These are phyloP conservation scores for Gastrodia elata DNA, from an alignment of 106 monocot species.

Conservation along the genomic window DNA sequence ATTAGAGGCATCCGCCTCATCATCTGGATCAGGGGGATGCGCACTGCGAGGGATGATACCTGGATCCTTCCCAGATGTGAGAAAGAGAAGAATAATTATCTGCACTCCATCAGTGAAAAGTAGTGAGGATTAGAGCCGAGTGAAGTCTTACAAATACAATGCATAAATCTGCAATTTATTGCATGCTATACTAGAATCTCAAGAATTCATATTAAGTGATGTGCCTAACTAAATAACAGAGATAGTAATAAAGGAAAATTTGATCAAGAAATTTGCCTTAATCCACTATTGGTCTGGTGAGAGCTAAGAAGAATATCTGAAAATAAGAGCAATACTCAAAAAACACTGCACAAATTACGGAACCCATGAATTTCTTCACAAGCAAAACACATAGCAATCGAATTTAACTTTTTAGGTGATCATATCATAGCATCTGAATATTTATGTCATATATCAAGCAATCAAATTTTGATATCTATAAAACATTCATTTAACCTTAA, in stretches of 20 bases:
- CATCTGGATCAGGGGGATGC: conserved; percentile 54
- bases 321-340: too few species aligned
- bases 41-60: conserved; percentile 64
- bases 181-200: neutral
- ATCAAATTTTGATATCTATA: too few species aligned
- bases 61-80: conserved; percentile 68
- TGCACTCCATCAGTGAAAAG: conserved; percentile 13
- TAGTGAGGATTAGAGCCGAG: neutral
- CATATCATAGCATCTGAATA: too few species aligned
- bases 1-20: conserved; percentile 18
- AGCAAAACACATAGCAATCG: too few species aligned
- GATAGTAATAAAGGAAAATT: neutral
- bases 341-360: too few species aligned
- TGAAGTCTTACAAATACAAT: neutral
- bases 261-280: neutral
- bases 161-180: neutral
- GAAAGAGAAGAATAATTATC: conserved; percentile 46
- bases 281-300: neutral
- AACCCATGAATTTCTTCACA: too few species aligned
- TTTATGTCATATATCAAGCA: too few species aligned
- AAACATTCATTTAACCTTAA: too few species aligned
- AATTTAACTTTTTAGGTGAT: too few species aligned
- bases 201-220: neutral
- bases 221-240: neutral
- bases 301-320: too few species aligned